Evolutionary conservation across 371 early-diverging fungal genomes (phyloP), one percentile per base, ranked within the genome.

Genomic region (Rhizomucor miehei): DNA sequence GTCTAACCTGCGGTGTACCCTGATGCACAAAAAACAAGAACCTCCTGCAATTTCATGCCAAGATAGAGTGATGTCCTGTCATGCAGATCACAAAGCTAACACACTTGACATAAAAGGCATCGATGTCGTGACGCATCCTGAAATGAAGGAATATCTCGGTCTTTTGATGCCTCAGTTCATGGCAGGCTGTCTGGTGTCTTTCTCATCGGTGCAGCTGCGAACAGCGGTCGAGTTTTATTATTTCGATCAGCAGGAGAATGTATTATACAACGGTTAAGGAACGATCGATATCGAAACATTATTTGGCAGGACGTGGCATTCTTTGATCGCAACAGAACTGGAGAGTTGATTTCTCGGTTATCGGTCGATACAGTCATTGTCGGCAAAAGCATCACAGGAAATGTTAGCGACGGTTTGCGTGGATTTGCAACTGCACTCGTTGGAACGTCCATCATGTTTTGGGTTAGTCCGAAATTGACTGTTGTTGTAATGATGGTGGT

Each of bases 351-450:
- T 43, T 86, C 86, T 34, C 77, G 94, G 34, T 72, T 93, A 51
- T 83, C 88, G 9, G 73, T 78, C 3, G 91, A 90, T 62, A 84
- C 90, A 16, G 78, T 86, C 11, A 77, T 89, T 37, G 88, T 91
- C 48, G 89, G 89, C 54, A 89, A 86, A 62, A 84, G 89, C 48
- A 62, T 92, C 25, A 90, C 89, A 0, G 82, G 82, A 52, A 89
- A 90, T 57, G 79, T 92, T 24, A 84, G 87, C 16, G 93, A 92
- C 59, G 93, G 90, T 1, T 69, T 92, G 56, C 71, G 91, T 14
- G 76, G 80, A 14, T 24, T 78, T n/a, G 77, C 85, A 4, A 80
- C 80, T 4, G 79, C 85, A 1, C 41, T 58, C 8, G 85, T 78
- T 6, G 86, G 86, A 14, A 63, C 84, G 23, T 57, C 76, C 40